phyloP scores from a whole-genome alignment of 106 monocot genomes.

The Acorus calamus region DNA sequence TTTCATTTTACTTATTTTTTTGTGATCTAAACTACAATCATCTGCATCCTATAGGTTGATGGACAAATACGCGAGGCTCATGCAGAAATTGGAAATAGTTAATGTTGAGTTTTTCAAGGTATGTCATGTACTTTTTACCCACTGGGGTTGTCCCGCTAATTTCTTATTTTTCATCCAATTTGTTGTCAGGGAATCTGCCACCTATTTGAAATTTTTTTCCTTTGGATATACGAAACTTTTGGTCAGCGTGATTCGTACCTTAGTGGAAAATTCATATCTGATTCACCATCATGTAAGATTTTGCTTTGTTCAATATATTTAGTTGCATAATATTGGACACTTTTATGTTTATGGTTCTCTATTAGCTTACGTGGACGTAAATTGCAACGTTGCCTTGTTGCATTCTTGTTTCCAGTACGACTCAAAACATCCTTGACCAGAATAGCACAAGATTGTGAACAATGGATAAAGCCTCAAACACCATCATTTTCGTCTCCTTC shows the following conservation, averaged over 20 bases:
- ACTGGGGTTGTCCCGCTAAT: background rate
- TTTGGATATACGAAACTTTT: constrained; percentile 81
- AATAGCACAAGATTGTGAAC: constrained; percentile 86
- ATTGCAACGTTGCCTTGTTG: background rate
- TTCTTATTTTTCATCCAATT: constrained; percentile 19
- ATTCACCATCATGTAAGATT: constrained; percentile 37
- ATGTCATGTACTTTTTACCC: background rate
- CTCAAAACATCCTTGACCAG: constrained; percentile 66
- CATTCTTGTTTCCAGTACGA: constrained; percentile 38
- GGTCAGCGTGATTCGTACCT: constrained; percentile 49
- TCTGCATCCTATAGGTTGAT: constrained; percentile 59
- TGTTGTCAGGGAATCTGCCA: constrained; percentile 76
- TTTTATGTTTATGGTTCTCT: no score
- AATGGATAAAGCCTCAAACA: constrained; percentile 63
- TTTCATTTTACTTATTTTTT: background rate
- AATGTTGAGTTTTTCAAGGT: constrained; percentile 96
- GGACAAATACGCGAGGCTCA: constrained; percentile 99
- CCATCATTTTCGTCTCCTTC: constrained; percentile 36
- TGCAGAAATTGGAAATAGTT: constrained; percentile 93
- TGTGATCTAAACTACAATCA: background rate
- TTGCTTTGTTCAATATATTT: background rate
- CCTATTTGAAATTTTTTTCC: constrained; percentile 84
- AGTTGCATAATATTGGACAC: no score
- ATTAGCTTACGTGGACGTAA: no score
- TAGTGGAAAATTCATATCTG: constrained; percentile 37